A percentile compares a stretch with the other conserved stretches of the same genome.
phyloP scores from a whole-genome alignment of 164 flowering plant genomes.

The Chloranthus sessilifolius region DNA sequence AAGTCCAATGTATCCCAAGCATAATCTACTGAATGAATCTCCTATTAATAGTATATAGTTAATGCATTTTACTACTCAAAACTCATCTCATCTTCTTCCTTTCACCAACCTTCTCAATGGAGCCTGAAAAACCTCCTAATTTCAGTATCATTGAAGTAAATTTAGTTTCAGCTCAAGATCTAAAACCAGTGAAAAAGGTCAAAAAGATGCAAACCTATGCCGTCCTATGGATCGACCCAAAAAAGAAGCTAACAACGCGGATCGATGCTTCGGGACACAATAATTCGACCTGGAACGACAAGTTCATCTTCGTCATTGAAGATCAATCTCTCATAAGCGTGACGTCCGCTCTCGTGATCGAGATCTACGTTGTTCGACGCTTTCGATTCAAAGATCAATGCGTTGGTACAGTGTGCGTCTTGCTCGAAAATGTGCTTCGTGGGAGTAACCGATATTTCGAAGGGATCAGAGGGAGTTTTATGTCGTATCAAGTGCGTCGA shows the following conservation, averaged over 20 bases:
- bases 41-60: too few relatives aligned
- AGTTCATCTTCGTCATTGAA: slow-evolving; percentile 5
- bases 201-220: slow-evolving; percentile 9
- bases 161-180: slow-evolving; percentile 12
- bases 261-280: background rate
- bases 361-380: background rate
- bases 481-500: too few relatives aligned
- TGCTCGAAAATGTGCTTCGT: background rate
- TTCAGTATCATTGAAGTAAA: slow-evolving; percentile 7
- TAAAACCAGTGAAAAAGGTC: background rate
- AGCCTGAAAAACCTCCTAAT: slow-evolving; percentile 1
- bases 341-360: background rate
- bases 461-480: too few relatives aligned
- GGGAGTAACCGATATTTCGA: too few relatives aligned
- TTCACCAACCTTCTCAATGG: background rate
- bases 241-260: slow-evolving; percentile 3
- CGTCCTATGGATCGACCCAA: slow-evolving; percentile 8
- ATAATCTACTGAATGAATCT: too few relatives aligned
- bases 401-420: background rate
- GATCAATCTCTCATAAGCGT: background rate
- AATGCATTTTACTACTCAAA: too few relatives aligned
- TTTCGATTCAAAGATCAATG: slow-evolving; percentile 1
- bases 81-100: background rate
- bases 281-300: slow-evolving; percentile 14
- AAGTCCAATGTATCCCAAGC: too few relatives aligned